phyloP scores from a whole-genome alignment of 345 rosid species.

The Lumnitzera littorea region DNA sequence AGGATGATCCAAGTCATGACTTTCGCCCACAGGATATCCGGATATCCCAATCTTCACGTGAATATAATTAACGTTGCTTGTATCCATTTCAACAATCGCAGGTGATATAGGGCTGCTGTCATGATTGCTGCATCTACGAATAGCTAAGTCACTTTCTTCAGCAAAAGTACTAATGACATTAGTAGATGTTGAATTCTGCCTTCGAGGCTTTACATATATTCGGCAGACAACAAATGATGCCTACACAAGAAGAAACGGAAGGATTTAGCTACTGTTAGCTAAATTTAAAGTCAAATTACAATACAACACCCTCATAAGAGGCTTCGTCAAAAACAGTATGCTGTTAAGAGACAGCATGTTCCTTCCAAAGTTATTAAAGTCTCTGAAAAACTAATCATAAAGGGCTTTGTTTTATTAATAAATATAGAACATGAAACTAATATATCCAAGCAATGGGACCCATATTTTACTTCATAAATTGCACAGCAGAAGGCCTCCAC shows the following conservation, averaged over 20 bases:
- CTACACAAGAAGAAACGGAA: slow-evolving; percentile 20
- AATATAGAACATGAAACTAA: too few relatives aligned
- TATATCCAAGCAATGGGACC: too few relatives aligned
- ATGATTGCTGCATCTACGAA: slow-evolving; percentile 26
- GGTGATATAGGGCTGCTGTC: slow-evolving; percentile 24
- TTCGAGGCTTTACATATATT: slow-evolving; percentile 29
- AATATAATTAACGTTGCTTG: not conserved
- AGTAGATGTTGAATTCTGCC: slow-evolving; percentile 24
- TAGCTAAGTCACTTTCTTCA: slow-evolving; percentile 35
- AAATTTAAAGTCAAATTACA: too few relatives aligned
- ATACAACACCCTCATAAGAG: too few relatives aligned
- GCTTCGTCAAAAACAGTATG: too few relatives aligned
- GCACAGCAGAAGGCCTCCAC: too few relatives aligned
- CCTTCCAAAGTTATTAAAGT: too few relatives aligned
- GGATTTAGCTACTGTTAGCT: not conserved
- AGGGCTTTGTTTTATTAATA: too few relatives aligned
- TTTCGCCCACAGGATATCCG: too few relatives aligned
- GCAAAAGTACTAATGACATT: slow-evolving; percentile 29
- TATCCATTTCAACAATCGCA: slow-evolving; percentile 14
- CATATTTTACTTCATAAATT: too few relatives aligned
- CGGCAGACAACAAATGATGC: slow-evolving; percentile 46
- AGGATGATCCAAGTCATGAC: not conserved
- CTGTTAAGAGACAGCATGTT: too few relatives aligned
- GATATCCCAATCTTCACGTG: slow-evolving; percentile 9
- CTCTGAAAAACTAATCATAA: too few relatives aligned